Conservation (phyloP, 352 stramenopile genomes). For the Phytophthora multivora region DNA sequence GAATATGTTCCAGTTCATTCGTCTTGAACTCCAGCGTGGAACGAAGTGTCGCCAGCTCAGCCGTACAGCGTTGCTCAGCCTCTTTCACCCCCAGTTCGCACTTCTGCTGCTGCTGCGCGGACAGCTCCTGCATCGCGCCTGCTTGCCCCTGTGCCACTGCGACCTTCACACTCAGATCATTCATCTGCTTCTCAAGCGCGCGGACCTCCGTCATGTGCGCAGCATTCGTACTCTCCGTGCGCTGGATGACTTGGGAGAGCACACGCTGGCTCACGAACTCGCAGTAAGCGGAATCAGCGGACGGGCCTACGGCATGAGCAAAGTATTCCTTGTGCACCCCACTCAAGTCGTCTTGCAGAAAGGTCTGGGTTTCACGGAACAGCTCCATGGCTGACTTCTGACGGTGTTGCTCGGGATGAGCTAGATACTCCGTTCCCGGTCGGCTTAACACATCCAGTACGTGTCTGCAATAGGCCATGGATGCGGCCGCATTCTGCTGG, state of each 20-base stretch:
- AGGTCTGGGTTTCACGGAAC: conserved; percentile 71
- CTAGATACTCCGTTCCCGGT: conserved; percentile 47
- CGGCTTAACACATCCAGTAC: conserved; percentile 54
- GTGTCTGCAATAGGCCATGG: conserved; percentile 83
- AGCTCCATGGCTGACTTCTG: conserved; percentile 80
- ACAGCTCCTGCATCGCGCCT: conserved; percentile 83
- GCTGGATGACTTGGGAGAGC: conserved; percentile 74
- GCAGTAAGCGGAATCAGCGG: conserved; percentile 81
- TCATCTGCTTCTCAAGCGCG: conserved; percentile 80
- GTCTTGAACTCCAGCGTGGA: conserved; percentile 87
- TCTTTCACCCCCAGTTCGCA: conserved; percentile 78
- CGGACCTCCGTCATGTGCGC: conserved; percentile 81
- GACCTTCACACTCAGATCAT: conserved; percentile 83
- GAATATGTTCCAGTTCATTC: conserved; percentile 86
- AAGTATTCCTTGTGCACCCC: conserved; percentile 67
- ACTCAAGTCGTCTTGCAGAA: conserved; percentile 58
- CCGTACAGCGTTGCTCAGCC: conserved; percentile 72
- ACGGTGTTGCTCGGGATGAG: conserved; percentile 25
- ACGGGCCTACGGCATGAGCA: conserved; percentile 64
- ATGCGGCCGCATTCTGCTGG: conserved; percentile 82
- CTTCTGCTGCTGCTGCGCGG: conserved; percentile 78
- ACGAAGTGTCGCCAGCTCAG: conserved; percentile 65
- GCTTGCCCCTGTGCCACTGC: conserved; percentile 81
- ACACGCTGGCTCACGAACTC: conserved; percentile 84
- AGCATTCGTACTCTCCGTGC: conserved; percentile 72